These are phyloP conservation scores for Penicillium sumatraense DNA, from an alignment of 2,329 filamentous ascomycete species.

Conservation along the genomic window DNA sequence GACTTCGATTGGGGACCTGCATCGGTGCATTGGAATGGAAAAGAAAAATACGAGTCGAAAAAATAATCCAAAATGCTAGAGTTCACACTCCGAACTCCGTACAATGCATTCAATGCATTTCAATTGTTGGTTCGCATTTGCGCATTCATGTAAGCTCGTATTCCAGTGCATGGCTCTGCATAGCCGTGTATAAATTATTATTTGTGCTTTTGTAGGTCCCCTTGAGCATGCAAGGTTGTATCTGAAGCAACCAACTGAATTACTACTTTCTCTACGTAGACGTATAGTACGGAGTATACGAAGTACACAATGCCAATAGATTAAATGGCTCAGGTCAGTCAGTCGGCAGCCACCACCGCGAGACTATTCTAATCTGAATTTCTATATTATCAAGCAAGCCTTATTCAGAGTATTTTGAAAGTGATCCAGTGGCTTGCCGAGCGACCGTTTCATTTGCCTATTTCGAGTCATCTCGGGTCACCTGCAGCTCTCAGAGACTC, in stretches of 20 bases:
- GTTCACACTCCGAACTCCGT: background rate
- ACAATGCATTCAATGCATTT: background rate
- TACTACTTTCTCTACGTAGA: too few relatives aligned
- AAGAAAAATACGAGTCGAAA: background rate
- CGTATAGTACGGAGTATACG: too few relatives aligned
- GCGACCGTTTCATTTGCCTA: conserved; percentile 26
- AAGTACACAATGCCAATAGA: background rate
- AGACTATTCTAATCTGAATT: background rate
- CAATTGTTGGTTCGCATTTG: background rate
- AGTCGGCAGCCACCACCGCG: background rate
- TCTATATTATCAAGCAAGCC: conserved; percentile 3
- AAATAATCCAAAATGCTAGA: background rate
- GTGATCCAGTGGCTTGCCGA: conserved; percentile 12
- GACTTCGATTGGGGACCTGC: conserved; percentile 10
- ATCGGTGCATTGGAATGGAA: background rate
- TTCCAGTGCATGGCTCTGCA: background rate
- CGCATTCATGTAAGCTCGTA: background rate
- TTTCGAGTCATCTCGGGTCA: conserved; percentile 28
- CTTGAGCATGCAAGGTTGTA: too few relatives aligned
- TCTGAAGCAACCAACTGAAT: too few relatives aligned
- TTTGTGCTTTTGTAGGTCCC: background rate
- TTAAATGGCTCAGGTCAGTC: background rate
- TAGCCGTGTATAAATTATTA: background rate
- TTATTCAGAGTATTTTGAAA: background rate
- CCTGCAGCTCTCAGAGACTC: conserved; percentile 28